Evolutionary conservation across 2,329 filamentous ascomycete species (phyloP), one percentile per base, ranked within the genome.

Genomic region (Trichoderma oligosporum): DNA sequence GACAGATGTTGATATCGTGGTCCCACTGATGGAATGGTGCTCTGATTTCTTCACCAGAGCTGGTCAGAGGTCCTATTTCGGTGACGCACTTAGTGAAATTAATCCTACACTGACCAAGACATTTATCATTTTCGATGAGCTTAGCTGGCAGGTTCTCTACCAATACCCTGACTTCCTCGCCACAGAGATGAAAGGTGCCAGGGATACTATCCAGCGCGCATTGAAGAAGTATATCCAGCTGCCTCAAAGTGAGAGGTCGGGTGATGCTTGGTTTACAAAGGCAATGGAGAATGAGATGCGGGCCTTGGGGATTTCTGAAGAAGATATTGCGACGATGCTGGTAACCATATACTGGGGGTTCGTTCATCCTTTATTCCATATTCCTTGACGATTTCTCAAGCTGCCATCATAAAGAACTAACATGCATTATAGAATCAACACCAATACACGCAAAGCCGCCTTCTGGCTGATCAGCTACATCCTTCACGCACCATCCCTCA

Each of bases 381-480:
- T 16, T 47, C 27, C 7, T 18, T 7, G 2, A 16, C n/a, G 12
- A 14, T 8, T 4, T 25, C 3, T 22, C 8, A 12, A 11, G 8
- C 12, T 9, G 9, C 14, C 2, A 3, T 24, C 8, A 35, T 25
- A 18, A 14, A n/a, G n/a, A 14, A 29, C 42, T 56, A 25, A 57
- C 55, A 20, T 46, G 2, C 12, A 16, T 27, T 35, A 4, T 49
- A 67, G 66, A 5, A 65, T 68, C 57, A 68, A 66, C 57, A 67
- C 65, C 5, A 70, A 69, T 45, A 59, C 63, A 1, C 63, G 65
- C 35, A 67, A 67, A 45, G 61, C 61, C 0, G 48, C 62, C 2
- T 70, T 66, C 48, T 69, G 68, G 68, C 6, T 68, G 8, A 49
- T 69, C 1, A 48, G 42, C 1, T 57, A 69, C 54, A 53, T 70